phyloP scores from a whole-genome alignment of 768 basidiomycete genomes.

The Suillus cothurnatus region DNA sequence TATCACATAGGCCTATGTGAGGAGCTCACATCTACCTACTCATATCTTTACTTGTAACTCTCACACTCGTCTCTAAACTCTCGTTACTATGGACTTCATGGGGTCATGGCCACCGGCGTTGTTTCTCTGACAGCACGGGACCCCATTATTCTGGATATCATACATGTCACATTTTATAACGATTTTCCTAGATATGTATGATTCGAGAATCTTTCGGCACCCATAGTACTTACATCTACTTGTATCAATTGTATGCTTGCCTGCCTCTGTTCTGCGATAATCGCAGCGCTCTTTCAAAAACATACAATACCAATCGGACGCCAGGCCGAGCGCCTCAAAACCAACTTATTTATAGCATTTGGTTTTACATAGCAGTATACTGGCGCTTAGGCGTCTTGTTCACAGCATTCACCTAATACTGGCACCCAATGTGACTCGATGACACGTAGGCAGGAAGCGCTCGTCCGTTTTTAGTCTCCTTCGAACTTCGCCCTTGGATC shows the following conservation, averaged over 20 bases:
- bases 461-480: not conserved
- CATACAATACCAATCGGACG: no score
- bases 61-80: not conserved
- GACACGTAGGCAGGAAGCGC: not conserved
- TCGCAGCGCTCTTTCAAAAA: no score
- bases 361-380: no score
- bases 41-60: not conserved
- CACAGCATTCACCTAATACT: no score
- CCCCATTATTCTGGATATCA: slow-evolving; percentile 3
- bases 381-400: no score
- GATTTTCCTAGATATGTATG: not conserved
- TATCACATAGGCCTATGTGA: not conserved
- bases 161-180: not conserved
- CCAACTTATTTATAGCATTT: no score
- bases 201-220: not conserved
- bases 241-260: no score
- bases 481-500: not conserved
- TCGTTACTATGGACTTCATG: not conserved
- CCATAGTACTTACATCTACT: not conserved
- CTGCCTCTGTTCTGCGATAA: no score
- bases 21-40: not conserved
- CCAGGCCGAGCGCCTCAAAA: no score
- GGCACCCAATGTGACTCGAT: not conserved
- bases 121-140: not conserved
- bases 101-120: not conserved